Conservation (phyloP, 345 rosid genomes). For the Odontarrhena argentea region DNA sequence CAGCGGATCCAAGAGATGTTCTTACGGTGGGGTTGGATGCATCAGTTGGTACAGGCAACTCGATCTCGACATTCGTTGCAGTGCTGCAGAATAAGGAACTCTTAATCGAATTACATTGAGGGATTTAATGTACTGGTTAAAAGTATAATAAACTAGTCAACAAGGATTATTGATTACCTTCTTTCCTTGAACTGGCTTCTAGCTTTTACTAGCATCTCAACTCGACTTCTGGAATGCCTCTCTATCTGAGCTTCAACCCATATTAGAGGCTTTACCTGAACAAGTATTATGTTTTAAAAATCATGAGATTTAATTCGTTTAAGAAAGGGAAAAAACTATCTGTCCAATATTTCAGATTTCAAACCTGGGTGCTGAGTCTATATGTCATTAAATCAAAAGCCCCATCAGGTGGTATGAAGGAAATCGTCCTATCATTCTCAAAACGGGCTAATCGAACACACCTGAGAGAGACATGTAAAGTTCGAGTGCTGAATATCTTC, state of each 20-base stretch:
- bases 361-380: conserved; percentile 77
- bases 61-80: conserved; percentile 76
- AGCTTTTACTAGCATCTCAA: conserved; percentile 69
- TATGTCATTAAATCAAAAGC: conserved; percentile 80
- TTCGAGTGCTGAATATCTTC: conserved; percentile 3
- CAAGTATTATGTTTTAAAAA: background rate
- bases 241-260: conserved; percentile 83
- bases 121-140: background rate
- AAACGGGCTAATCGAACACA: conserved; percentile 85
- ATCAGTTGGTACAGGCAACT: conserved; percentile 75
- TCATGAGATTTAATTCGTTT: conserved; percentile 1
- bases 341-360: conserved; percentile 8
- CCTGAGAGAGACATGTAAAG: conserved; percentile 39
- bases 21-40: conserved; percentile 68
- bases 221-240: conserved; percentile 72
- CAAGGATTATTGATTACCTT: conserved; percentile 46
- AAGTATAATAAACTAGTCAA: background rate
- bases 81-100: conserved; percentile 47
- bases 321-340: conserved; percentile 15
- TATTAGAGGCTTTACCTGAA: conserved; percentile 71
- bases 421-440: conserved; percentile 76
- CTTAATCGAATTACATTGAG: background rate
- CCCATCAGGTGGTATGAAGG: conserved; percentile 82
- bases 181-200: conserved; percentile 77
- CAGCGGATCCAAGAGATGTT: conserved; percentile 77